A percentile compares a stretch with the other conserved stretches of the same genome.
phyloP scores from a whole-genome alignment of 1,284 basidiomycete genomes.

The Trametes polyzona region DNA sequence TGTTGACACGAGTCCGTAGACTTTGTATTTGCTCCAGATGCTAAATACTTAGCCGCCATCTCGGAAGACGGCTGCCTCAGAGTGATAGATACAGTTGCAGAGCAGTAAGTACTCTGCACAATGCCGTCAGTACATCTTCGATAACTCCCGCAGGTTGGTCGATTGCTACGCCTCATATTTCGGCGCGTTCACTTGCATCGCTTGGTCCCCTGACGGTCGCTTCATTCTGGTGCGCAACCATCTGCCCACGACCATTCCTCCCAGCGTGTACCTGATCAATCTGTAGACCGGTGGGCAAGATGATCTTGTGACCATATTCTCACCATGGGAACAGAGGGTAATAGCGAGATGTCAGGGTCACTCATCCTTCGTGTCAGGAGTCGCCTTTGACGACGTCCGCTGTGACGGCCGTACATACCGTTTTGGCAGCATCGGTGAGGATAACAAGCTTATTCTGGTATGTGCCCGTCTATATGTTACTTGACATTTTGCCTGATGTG shows the following conservation, averaged over 20 bases:
- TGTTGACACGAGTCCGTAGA: conserved; percentile 50
- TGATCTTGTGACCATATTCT: conserved; percentile 92
- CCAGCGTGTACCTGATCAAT: background rate
- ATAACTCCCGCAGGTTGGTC: conserved; percentile 58
- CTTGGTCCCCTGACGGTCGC: conserved; percentile 95
- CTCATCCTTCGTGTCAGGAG: conserved; percentile 87
- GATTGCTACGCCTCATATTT: conserved; percentile 95
- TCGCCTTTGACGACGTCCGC: conserved; percentile 88
- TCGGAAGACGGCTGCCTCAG: conserved; percentile 89
- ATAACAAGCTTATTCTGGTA: conserved; percentile 89
- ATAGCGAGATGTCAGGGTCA: conserved; percentile 98
- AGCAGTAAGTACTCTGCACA: conserved; percentile 62
- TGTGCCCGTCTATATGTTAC: background rate
- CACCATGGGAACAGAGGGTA: conserved; percentile 88
- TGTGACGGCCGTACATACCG: conserved; percentile 88
- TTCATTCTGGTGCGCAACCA: conserved; percentile 75
- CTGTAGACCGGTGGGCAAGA: conserved; percentile 85
- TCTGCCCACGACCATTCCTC: background rate
- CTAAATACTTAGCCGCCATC: conserved; percentile 83
- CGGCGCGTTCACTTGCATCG: conserved; percentile 84
- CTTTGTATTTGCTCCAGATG: conserved; percentile 90
- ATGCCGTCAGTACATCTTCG: conserved; percentile 6
- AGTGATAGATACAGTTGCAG: conserved; percentile 84
- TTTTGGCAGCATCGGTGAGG: conserved; percentile 92
- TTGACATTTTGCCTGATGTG: conserved; percentile 2